These are phyloP conservation scores for Nigrospora osmanthi DNA, from an alignment of 2,329 filamentous ascomycete genomes.

Conservation along the genomic window DNA sequence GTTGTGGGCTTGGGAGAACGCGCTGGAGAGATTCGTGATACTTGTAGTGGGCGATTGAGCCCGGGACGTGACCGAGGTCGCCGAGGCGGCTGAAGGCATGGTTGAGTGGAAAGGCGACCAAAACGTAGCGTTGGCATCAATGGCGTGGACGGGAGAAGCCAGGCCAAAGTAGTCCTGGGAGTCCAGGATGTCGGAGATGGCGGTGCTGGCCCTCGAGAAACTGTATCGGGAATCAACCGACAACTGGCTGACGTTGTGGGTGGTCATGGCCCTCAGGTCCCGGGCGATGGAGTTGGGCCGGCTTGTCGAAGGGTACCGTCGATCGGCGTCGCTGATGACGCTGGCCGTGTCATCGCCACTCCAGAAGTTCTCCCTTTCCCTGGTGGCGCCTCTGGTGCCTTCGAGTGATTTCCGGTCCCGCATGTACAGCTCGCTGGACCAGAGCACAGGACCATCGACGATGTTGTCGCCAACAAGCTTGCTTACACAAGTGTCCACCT, in stretches of 20 bases:
- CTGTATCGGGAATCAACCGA: constrained; percentile 64
- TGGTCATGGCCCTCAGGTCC: constrained; percentile 50
- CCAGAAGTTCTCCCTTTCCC: constrained; percentile 40
- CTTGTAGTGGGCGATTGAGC: constrained; percentile 57
- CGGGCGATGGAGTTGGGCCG: constrained; percentile 44
- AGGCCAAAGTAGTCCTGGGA: constrained; percentile 64
- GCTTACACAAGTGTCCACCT: constrained; percentile 78
- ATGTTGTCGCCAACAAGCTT: constrained; percentile 81
- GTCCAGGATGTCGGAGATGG: constrained; percentile 59
- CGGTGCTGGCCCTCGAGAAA: constrained; percentile 46
- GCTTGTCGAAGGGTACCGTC: constrained; percentile 34
- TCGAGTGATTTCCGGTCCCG: constrained; percentile 63
- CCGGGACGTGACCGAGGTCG: constrained; percentile 33
- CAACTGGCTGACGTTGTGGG: constrained; percentile 58
- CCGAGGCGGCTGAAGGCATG: constrained; percentile 55
- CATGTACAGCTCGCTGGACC: constrained; percentile 84
- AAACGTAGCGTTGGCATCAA: constrained; percentile 72
- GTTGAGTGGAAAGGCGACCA: constrained; percentile 81
- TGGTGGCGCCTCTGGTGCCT: constrained; percentile 23
- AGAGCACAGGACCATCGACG: constrained; percentile 77
- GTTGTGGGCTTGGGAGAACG: constrained; percentile 36
- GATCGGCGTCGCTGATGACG: constrained; percentile 46
- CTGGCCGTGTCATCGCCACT: constrained; percentile 42
- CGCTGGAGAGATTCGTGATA: constrained; percentile 46
- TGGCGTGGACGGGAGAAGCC: constrained; percentile 60